phyloP scores from a whole-genome alignment of 345 rosid species.

The Eucalyptus fibrosa region DNA sequence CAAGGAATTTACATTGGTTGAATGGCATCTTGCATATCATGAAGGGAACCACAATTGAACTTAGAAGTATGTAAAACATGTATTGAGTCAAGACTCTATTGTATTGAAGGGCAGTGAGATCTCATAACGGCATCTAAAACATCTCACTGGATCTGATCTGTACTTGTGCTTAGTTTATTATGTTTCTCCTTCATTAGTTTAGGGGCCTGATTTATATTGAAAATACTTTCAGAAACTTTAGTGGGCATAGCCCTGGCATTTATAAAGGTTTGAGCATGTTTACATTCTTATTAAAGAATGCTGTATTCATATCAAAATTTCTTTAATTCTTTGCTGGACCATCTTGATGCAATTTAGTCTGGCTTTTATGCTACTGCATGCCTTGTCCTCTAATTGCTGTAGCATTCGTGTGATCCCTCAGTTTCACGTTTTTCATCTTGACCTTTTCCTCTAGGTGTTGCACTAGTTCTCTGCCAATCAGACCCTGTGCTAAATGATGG shows the following conservation, averaged over 20 bases:
- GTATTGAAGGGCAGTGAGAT: neutral
- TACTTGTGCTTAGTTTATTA: neutral
- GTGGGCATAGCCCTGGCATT: neutral
- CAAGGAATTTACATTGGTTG: neutral
- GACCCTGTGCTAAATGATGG: conserved; percentile 91
- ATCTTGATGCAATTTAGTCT: neutral
- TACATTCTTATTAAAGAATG: neutral
- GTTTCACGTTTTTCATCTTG: neutral
- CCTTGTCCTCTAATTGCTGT: neutral
- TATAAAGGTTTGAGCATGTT: neutral
- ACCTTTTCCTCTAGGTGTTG: conserved; percentile 51
- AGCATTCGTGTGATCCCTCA: neutral
- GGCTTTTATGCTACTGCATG: neutral
- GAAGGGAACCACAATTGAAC: neutral
- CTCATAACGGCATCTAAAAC: neutral
- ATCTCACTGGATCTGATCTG: neutral
- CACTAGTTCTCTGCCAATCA: conserved; percentile 83
- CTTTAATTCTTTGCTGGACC: neutral
- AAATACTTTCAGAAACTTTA: neutral
- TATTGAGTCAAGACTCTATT: neutral
- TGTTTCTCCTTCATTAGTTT: neutral
- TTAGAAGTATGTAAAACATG: neutral
- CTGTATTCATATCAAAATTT: neutral
- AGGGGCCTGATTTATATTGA: neutral
- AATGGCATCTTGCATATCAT: neutral